These are phyloP conservation scores for Kregervanrija pseudodelftensis DNA, from an alignment of 805 yeast genomes.

Conservation along the genomic window DNA sequence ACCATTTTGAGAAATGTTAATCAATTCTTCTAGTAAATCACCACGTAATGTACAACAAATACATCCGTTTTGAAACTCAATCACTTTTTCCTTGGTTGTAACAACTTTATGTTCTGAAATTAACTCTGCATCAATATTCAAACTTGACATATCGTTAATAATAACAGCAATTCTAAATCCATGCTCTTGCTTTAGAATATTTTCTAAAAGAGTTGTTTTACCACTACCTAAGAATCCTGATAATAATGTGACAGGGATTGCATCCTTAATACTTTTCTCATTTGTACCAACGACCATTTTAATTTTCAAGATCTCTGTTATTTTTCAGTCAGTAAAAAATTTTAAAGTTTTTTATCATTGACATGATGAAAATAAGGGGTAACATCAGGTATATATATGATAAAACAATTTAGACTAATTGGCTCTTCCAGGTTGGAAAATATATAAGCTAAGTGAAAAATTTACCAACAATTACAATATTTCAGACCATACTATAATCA, in stretches of 20 bases:
- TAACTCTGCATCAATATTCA: constrained; percentile 36
- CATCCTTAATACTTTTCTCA: constrained; percentile 9
- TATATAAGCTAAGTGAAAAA: no score
- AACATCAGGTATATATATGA: no score
- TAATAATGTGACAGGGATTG: constrained; percentile 39
- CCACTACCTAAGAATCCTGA: constrained; percentile 43
- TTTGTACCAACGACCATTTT: neutral
- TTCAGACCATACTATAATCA: no score
- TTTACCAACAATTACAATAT: no score
- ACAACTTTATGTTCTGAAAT: constrained; percentile 33
- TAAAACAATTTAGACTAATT: no score
- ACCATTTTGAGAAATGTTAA: constrained; percentile 27
- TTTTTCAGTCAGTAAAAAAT: neutral
- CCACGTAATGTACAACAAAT: constrained; percentile 43
- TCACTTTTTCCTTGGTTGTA: constrained; percentile 35
- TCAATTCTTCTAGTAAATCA: constrained; percentile 37
- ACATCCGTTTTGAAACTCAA: constrained; percentile 42
- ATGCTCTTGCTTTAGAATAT: constrained; percentile 33
- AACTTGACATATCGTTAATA: constrained; percentile 37
- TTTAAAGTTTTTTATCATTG: constrained; percentile 1
- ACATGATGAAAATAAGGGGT: no score
- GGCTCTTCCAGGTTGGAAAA: no score
- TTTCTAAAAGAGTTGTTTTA: constrained; percentile 39
- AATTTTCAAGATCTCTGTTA: neutral
- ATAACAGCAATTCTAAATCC: constrained; percentile 38